phyloP scores from a whole-genome alignment of 2,329 filamentous ascomycete genomes.

The Aspergillus flavus region DNA sequence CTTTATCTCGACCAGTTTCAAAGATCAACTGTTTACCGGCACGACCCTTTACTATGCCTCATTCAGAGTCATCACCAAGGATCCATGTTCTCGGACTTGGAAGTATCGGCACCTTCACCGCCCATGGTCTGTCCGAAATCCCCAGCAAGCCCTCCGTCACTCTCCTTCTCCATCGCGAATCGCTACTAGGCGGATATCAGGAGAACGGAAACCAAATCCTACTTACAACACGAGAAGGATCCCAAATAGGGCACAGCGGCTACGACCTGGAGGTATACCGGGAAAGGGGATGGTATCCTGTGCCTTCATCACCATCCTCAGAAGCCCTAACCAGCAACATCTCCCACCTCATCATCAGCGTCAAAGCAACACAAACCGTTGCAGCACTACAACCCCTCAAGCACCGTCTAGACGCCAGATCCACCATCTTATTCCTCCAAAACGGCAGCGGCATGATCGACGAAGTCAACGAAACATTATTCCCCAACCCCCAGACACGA shows the following conservation, averaged over 20 bases:
- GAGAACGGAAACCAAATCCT: conserved; percentile 20
- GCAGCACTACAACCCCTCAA: conserved; percentile 63
- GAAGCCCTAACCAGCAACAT: conserved; percentile 46
- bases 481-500: conserved; percentile 61
- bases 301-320: neutral
- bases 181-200: conserved; percentile 26
- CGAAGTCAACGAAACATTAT: conserved; percentile 67
- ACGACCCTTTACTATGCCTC: neutral
- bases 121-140: conserved; percentile 65
- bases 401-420: conserved; percentile 61
- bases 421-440: conserved; percentile 72
- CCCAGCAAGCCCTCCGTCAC: conserved; percentile 68
- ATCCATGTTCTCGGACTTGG: conserved; percentile 72
- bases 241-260: neutral
- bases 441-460: conserved; percentile 79
- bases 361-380: conserved; percentile 68
- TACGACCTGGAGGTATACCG: conserved; percentile 12
- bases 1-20: neutral
- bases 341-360: conserved; percentile 70
- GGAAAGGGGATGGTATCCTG: conserved; percentile 8
- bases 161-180: conserved; percentile 67
- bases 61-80: neutral
- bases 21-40: neutral
- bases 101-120: conserved; percentile 76
- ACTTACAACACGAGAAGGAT: conserved; percentile 19